Conservation (phyloP, 202 grass and related monocot species). For the Zoysia matrella region DNA sequence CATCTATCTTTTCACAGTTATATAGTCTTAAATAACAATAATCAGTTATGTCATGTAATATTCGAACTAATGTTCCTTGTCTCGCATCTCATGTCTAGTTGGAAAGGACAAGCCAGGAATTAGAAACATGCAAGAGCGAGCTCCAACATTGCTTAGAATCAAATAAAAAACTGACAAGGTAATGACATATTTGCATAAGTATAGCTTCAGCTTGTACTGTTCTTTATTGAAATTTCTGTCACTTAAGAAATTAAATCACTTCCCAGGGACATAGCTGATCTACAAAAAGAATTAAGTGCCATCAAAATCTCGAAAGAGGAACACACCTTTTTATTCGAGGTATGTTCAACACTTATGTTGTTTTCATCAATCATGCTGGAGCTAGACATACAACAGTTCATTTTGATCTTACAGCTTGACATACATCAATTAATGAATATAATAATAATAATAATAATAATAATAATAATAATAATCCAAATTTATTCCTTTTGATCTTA, state of each 20-base stretch:
- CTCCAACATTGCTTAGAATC: constrained; percentile 81
- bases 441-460: no score
- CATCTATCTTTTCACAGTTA: constrained; percentile 12
- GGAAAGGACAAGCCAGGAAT: constrained; percentile 58
- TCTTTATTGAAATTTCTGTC: constrained; percentile 30
- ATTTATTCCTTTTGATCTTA: constrained; percentile 2
- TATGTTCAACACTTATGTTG: constrained; percentile 14
- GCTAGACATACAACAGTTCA: no score
- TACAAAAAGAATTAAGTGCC: constrained; percentile 59
- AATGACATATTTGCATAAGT: constrained; percentile 28
- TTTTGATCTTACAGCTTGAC: no score
- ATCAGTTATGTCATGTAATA: constrained; percentile 1
- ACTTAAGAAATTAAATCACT: constrained; percentile 29
- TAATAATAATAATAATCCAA: constrained; percentile 3
- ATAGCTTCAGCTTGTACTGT: background rate
- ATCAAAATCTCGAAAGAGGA: constrained; percentile 39
- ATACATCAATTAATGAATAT: no score
- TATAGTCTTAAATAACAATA: constrained; percentile 27
- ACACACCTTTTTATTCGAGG: constrained; percentile 29
- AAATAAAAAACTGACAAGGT: constrained; percentile 86
- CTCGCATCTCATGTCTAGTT: constrained; percentile 58
- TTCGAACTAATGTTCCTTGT: constrained; percentile 29
- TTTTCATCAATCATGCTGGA: constrained; percentile 8
- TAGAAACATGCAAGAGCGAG: constrained; percentile 70
- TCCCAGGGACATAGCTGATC: constrained; percentile 75